Evolutionary conservation across 2,329 filamentous ascomycete genomes (phyloP).

Genomic region (Trichoderma koningiopsis): DNA sequence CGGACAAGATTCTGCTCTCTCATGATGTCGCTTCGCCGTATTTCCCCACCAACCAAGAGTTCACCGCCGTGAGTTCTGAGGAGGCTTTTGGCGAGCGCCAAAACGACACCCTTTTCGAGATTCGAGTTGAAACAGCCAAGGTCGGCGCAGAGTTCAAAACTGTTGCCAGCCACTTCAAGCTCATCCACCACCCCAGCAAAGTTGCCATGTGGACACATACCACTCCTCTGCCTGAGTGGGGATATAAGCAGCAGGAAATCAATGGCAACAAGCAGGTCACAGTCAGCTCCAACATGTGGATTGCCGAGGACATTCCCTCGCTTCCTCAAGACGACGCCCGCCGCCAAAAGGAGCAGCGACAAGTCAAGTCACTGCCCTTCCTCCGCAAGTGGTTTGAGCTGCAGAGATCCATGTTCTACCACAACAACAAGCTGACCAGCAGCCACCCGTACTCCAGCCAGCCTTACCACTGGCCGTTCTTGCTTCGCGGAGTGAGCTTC

Average conservation of each 20-base stretch:
- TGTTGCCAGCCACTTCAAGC: constrained; percentile 90
- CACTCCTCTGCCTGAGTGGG: constrained; percentile 95
- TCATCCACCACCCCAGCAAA: constrained; percentile 91
- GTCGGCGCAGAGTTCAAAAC: constrained; percentile 81
- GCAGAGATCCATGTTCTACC: constrained; percentile 97
- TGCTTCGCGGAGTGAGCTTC: constrained; percentile 96
- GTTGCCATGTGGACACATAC: constrained; percentile 99
- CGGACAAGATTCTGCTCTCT: constrained; percentile 82
- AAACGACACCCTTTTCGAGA: constrained; percentile 91
- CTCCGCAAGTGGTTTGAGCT: constrained; percentile 94
- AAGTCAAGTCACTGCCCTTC: constrained; percentile 85
- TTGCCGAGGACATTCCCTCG: constrained; percentile 86
- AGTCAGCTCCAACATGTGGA: constrained; percentile 92
- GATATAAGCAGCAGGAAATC: constrained; percentile 95
- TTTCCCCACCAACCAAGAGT: constrained; percentile 97
- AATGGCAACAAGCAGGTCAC: constrained; percentile 97
- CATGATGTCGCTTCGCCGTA: constrained; percentile 97
- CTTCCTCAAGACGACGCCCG: constrained; percentile 72
- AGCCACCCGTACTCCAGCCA: constrained; percentile 95
- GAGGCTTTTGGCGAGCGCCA: constrained; percentile 72
- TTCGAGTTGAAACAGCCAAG: constrained; percentile 87
- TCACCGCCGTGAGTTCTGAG: constrained; percentile 77
- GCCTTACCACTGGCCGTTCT: constrained; percentile 97
- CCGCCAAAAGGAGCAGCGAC: constrained; percentile 71
- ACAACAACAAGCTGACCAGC: constrained; percentile 97